Conservation (phyloP, 2,329 filamentous ascomycete genomes). For the Aaosphaeria pasadenensis region DNA sequence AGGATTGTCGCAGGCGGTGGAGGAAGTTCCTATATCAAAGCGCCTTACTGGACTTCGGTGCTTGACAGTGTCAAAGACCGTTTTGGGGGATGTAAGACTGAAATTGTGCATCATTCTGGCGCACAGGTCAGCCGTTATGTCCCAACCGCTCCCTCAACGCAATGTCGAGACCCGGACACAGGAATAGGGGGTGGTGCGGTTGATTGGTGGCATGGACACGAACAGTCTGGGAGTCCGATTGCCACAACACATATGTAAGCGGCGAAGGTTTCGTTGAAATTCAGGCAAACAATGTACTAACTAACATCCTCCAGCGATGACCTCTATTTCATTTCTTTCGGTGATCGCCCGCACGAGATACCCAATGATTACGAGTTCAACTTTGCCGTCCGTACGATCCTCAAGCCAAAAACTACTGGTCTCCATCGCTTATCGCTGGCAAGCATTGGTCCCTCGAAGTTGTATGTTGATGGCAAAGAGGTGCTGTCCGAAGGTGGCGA, state of each 20-base stretch:
- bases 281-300: too few relatives aligned
- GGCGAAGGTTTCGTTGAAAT: too few relatives aligned
- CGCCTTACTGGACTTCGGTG: not conserved
- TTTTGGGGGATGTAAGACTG: not conserved
- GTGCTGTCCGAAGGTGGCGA: not conserved
- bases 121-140: not conserved
- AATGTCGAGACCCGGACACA: not conserved
- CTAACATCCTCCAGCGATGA: not conserved
- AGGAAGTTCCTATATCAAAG: slow-evolving; percentile 19
- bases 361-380: not conserved
- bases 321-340: not conserved
- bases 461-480: not conserved
- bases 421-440: not conserved
- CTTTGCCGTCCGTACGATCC: not conserved
- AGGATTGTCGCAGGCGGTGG: slow-evolving; percentile 33
- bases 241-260: not conserved
- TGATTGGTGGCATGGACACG: not conserved
- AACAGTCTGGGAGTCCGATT: not conserved
- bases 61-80: not conserved
- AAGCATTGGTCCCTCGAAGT: not conserved
- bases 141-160: not conserved
- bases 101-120: not conserved
- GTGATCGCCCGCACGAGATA: not conserved
- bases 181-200: not conserved
- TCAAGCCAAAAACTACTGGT: not conserved